Evolutionary conservation across 352 stramenopile species (phyloP).

Genomic region (Phytophthora ohioensis): DNA sequence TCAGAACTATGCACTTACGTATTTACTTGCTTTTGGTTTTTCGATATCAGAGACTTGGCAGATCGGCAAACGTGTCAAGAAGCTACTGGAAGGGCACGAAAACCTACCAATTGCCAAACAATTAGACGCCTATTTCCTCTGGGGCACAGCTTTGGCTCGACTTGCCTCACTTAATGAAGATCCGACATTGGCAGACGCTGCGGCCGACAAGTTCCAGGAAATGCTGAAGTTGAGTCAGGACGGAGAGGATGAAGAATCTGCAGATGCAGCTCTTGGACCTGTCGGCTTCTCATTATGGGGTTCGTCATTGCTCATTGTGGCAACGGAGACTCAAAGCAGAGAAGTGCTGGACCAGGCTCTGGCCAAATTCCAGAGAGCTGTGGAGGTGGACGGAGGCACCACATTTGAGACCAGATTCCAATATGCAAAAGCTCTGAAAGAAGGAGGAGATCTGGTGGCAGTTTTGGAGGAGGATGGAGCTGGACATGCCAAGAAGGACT

Average conservation of each 20-base stretch:
- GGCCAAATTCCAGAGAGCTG: slow-evolving; percentile 70
- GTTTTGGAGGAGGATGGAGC: slow-evolving; percentile 52
- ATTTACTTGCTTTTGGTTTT: slow-evolving; percentile 9
- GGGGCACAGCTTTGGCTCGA: slow-evolving; percentile 78
- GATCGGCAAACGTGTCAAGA: slow-evolving; percentile 88
- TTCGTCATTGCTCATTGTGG: slow-evolving; percentile 79
- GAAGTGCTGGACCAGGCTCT: slow-evolving; percentile 69
- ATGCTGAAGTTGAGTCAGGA: slow-evolving; percentile 55
- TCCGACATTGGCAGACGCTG: slow-evolving; percentile 71
- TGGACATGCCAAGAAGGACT: slow-evolving; percentile 18
- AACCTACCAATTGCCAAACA: slow-evolving; percentile 59
- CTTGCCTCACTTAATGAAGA: slow-evolving; percentile 83
- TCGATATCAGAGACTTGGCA: slow-evolving; percentile 75
- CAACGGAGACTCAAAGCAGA: slow-evolving; percentile 70
- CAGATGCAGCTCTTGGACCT: slow-evolving; percentile 71
- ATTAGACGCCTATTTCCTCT: slow-evolving; percentile 83
- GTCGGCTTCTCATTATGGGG: slow-evolving; percentile 85
- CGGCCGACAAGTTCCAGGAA: slow-evolving; percentile 85
- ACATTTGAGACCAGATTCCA: slow-evolving; percentile 88
- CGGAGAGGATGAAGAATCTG: slow-evolving; percentile 36
- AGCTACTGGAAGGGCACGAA: slow-evolving; percentile 71
- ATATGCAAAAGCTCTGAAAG: slow-evolving; percentile 72
- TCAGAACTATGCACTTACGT: slow-evolving; percentile 14
- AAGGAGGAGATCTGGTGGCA: slow-evolving; percentile 54
- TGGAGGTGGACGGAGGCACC: slow-evolving; percentile 83